Evolutionary conservation across 371 early-diverging fungal genomes (phyloP), one percentile per base, ranked within the genome.

Genomic region (Mortierella sp.): DNA sequence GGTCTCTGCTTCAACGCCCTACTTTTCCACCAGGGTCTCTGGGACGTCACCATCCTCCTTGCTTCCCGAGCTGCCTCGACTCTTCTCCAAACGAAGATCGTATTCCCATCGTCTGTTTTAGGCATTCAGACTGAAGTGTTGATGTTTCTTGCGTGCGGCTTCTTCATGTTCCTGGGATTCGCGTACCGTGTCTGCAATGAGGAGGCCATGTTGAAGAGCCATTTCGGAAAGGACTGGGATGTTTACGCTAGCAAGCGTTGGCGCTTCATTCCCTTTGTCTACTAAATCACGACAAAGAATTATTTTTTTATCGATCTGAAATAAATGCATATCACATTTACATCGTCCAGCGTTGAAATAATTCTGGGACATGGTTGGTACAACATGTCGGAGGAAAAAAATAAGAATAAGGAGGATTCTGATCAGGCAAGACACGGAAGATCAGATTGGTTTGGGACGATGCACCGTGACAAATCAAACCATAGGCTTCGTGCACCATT

Each of bases 201-300:
- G 29, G 75, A 75, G 24, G 37, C n/a, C n/a, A 75, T 75, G 75
- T 29, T 75, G 48, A 61, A 47, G 39, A 24, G 50, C 3, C 70
- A 75, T 34, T 75, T 75, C 65, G 70, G 70, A n/a, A 47, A 16
- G 47, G 75, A 68, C 16, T 75, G 70, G 75, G 69, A 75, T 39
- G 41, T 16, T 6, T 75, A 64, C 37, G 75, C 75, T 4, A 70
- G 65, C 52, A 68, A 68, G 53, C 75, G 75, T 13, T 75, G 70
- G 69, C 40, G 65, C 10, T 43, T 64, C 13, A 37, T 75, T 31
- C 75, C 70, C 13, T 65, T 75, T 40, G 43, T 75, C 11, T 75
- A 69, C 6, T 75, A 44, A 69, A 37, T n/a, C n/a, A n/a, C n/a
- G n/a, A n/a, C n/a, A n/a, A n/a, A n/a, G n/a, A n/a, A n/a, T n/a